phyloP scores from a whole-genome alignment of 352 stramenopile species.

The Blastocystis sp. region DNA sequence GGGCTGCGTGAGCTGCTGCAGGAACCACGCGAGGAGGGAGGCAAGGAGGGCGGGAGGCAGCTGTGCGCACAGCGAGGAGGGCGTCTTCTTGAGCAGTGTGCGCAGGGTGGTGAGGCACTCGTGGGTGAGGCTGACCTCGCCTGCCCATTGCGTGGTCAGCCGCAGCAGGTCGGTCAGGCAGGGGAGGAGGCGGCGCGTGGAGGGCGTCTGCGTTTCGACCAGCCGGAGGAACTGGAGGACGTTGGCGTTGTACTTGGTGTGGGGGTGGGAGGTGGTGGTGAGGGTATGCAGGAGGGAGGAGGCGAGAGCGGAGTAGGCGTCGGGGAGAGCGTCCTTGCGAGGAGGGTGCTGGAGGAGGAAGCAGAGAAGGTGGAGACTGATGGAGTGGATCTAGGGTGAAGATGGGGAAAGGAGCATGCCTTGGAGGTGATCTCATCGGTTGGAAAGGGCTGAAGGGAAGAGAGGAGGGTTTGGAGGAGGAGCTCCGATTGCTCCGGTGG shows the following conservation, averaged over 20 bases:
- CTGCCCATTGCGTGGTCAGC: neutral
- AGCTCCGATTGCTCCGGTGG: neutral
- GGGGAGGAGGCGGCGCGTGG: neutral
- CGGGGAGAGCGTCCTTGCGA: neutral
- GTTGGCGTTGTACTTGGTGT: neutral
- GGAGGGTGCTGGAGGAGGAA: neutral
- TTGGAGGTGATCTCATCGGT: neutral
- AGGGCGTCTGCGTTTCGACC: neutral
- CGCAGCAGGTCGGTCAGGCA: neutral
- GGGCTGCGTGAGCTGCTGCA: neutral
- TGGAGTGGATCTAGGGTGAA: neutral
- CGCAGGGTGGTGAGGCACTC: constrained; percentile 14
- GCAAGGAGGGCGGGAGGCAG: neutral
- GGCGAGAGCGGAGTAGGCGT: neutral
- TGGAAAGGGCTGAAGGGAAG: neutral
- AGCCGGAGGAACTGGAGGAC: constrained; percentile 30
- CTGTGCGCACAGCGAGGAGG: neutral
- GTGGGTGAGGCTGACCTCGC: neutral
- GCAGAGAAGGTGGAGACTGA: constrained; percentile 8
- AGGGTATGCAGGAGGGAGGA: neutral
- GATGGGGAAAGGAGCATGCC: neutral
- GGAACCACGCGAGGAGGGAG: neutral
- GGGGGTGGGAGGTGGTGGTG: neutral
- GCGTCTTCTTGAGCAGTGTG: neutral
- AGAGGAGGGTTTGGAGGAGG: neutral